A percentile compares a stretch with the other conserved stretches of the same genome.
Conservation (phyloP, 306 rosid species). For the Citrullus colocynthis region DNA sequence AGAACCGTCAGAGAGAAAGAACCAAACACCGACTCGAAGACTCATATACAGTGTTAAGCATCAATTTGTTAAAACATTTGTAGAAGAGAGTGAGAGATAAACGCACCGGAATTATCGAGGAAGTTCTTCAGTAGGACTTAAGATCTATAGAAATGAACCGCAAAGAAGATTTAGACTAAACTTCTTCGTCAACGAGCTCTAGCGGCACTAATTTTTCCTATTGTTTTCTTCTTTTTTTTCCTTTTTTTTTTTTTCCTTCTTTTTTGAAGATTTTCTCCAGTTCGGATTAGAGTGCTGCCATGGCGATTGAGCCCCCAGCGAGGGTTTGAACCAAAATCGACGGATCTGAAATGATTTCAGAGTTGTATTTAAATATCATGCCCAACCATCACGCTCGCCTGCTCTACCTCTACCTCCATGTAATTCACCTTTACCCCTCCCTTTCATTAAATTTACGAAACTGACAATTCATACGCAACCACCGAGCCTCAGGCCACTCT, state of each 20-base stretch:
- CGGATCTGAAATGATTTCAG: slow-evolving; percentile 25
- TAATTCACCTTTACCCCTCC: background rate
- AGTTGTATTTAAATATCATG: slow-evolving; percentile 12
- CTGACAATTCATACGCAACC: too few relatives aligned
- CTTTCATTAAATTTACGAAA: background rate
- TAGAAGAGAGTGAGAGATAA: background rate
- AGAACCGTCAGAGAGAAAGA: background rate
- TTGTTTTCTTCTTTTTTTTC: background rate
- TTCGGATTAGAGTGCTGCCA: slow-evolving; percentile 5
- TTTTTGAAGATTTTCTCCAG: background rate
- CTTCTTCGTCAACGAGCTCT: background rate
- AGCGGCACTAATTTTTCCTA: background rate
- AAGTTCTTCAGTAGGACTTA: background rate
- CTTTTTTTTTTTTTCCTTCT: background rate
- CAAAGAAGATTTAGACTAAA: background rate
- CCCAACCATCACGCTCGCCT: background rate
- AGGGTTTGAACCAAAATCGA: slow-evolving; percentile 14
- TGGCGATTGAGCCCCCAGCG: slow-evolving; percentile 2
- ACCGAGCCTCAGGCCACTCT: too few relatives aligned
- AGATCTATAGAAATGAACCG: slow-evolving; percentile 2
- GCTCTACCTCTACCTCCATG: background rate
- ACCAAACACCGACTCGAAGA: background rate
- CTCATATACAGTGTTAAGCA: background rate
- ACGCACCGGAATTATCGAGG: slow-evolving; percentile 4
- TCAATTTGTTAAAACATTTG: background rate